Conservation (phyloP, 768 basidiomycete genomes). For the Sporobolomyces phaffii region DNA sequence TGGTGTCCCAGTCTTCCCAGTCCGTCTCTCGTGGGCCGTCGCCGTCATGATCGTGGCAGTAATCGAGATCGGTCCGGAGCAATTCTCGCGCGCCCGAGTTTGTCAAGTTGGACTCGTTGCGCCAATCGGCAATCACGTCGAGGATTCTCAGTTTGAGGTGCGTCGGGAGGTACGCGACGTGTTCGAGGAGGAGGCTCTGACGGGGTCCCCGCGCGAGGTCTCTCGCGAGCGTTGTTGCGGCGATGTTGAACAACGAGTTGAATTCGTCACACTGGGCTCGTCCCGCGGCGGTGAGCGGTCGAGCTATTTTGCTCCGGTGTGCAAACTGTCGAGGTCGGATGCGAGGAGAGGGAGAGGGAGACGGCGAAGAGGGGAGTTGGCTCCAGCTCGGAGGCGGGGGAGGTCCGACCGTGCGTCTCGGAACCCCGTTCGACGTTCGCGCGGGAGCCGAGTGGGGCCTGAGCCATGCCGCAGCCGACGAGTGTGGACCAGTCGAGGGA, state of each 20-base stretch:
- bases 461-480: background rate
- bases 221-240: background rate
- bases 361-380: background rate
- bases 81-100: background rate
- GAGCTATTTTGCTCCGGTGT: background rate
- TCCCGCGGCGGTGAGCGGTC: background rate
- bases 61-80: conserved; percentile 1
- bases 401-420: background rate
- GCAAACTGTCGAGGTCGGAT: background rate
- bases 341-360: background rate
- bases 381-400: conserved; percentile 18
- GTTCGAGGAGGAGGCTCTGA: conserved; percentile 6
- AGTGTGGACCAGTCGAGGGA: background rate
- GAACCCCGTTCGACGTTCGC: background rate
- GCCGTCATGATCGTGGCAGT: background rate
- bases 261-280: too few relatives aligned
- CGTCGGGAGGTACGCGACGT: conserved; percentile 16
- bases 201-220: conserved; percentile 3
- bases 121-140: conserved; percentile 16
- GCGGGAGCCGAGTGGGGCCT: too few relatives aligned
- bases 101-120: background rate
- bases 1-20: background rate
- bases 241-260: background rate
- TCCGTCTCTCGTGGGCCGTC: background rate
- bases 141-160: conserved; percentile 12